phyloP scores from a whole-genome alignment of 169 alveolate species.

The Cryptosporidium muris region DNA sequence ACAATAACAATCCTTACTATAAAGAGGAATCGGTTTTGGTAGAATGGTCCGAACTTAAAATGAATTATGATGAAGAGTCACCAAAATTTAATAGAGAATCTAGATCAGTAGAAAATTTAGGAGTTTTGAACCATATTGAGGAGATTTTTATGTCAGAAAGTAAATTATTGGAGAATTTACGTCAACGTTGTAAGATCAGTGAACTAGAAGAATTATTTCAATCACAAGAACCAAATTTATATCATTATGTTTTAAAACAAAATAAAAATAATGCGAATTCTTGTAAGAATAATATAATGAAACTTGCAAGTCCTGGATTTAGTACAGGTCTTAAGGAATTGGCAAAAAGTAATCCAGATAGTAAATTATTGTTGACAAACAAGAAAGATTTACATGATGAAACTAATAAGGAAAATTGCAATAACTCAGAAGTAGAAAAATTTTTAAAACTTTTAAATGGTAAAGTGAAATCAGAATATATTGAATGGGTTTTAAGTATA shows the following conservation, averaged over 20 bases:
- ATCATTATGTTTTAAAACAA: constrained; percentile 7
- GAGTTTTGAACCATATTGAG: neutral
- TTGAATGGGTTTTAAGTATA: constrained; percentile 68
- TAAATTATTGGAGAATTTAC: neutral
- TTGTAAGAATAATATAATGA: neutral
- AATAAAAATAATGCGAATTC: neutral
- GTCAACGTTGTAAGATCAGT: neutral
- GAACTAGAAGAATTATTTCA: constrained; percentile 6
- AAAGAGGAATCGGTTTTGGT: constrained; percentile 19
- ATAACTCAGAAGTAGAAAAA: constrained; percentile 7
- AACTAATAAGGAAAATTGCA: neutral
- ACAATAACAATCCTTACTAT: constrained; percentile 16
- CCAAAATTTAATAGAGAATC: neutral
- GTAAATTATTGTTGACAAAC: neutral
- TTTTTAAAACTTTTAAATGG: constrained; percentile 11
- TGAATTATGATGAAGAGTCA: neutral
- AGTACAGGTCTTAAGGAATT: constrained; percentile 41
- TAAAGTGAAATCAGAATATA: constrained; percentile 33
- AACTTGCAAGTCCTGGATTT: neutral
- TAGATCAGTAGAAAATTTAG: constrained; percentile 7
- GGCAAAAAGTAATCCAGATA: constrained; percentile 30
- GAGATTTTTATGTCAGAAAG: constrained; percentile 3
- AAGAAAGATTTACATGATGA: neutral
- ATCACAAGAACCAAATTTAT: constrained; percentile 29
- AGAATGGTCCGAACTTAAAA: constrained; percentile 20